Conservation (phyloP, 768 basidiomycete species). For the Auriscalpium vulgare region DNA sequence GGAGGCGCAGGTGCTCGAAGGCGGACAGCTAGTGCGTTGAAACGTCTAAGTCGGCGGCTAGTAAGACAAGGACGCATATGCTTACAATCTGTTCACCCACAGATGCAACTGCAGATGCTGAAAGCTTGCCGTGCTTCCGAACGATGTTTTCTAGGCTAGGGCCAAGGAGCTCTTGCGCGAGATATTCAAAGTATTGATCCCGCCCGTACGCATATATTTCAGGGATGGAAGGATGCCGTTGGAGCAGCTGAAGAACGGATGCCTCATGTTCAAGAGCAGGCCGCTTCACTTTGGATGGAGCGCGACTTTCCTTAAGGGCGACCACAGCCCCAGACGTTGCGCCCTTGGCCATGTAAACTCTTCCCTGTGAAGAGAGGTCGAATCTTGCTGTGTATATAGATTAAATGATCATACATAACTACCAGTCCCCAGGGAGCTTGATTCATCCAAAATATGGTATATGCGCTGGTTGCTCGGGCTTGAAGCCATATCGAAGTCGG, state of each 20-base stretch:
- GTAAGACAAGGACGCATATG: neutral
- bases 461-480: too few relatives aligned
- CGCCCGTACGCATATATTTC: neutral
- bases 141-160: neutral
- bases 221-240: neutral
- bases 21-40: neutral
- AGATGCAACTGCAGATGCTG: too few relatives aligned
- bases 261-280: neutral
- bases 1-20: neutral
- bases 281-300: neutral
- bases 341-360: neutral
- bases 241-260: neutral
- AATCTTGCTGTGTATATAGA: too few relatives aligned
- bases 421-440: too few relatives aligned
- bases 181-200: neutral
- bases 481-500: too few relatives aligned
- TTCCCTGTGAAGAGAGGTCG: neutral
- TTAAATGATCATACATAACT: too few relatives aligned
- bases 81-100: neutral
- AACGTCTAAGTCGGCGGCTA: neutral
- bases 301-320: neutral
- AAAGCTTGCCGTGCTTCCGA: neutral
- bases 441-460: too few relatives aligned
- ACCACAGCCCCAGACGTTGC: neutral
- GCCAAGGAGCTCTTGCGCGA: neutral